Evolutionary conservation across 164 flowering plant species (phyloP), one percentile per base, ranked within the genome.

Genomic region (Vitis rotundifolia): DNA sequence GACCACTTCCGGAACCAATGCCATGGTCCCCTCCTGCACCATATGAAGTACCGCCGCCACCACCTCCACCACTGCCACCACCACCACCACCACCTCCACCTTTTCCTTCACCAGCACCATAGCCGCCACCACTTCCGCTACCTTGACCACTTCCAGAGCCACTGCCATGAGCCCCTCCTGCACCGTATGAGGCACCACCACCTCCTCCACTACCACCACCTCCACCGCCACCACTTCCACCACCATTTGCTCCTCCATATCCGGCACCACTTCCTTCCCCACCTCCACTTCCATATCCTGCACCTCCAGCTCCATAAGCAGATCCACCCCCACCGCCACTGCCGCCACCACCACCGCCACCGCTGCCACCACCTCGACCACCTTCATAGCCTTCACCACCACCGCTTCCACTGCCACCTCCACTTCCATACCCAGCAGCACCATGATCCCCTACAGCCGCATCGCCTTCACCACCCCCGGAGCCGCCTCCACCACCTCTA

Each of bases 121-220:
- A 70, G 22, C 63, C 60, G 8, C 48, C 67, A 28, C 66, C 75
- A 31, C 70, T 64, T 1, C 59, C 70, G 2, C 70, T 61, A 31
- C 76, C 74, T 37, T 63, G 70, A 29, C 71, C 72, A 9, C 64
- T 64, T 31, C 73, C 81, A 6, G 60, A 71, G 11, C 59, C 79
- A 50, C 49, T 65, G 1, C 73, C 77, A n/a, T 12, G 15, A 1
- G 56, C 74, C 2, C 64, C 67, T n/a, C 73, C 77, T 6, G 26
- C 26, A 8, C 63, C 62, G 10, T 53, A 52, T 2, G 4, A 22
- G 26, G 26, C 76, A 15, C 68, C 76, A 53, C 54, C 73, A 49
- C 63, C 60, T 6, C 48, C 67, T 18, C 66, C 75, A 19, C 70
- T 63, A 0, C 59, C 70, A 3, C 70, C 61, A 31, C 76, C 74